phyloP scores from a whole-genome alignment of 441 rosid species.

The Bocquillonia castaneifolia region DNA sequence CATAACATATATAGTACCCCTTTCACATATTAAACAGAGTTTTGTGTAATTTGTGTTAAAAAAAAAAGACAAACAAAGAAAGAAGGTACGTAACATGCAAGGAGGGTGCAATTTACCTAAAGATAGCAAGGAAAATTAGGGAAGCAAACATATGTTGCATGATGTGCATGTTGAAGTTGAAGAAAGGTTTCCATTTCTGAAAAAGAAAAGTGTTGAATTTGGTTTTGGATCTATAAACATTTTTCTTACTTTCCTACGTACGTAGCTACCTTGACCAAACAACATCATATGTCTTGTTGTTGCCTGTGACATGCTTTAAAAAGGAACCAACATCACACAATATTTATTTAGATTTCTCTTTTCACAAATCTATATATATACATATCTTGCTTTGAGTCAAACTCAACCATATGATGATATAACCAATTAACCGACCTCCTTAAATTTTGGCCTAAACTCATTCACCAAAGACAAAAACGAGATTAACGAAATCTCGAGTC shows the following conservation, averaged over 20 bases:
- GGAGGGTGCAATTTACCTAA: no score
- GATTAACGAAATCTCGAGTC: neutral
- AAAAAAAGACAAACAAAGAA: no score
- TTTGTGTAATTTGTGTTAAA: no score
- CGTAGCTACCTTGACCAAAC: neutral
- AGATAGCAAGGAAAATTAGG: slow-evolving; percentile 1
- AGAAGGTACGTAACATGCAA: no score
- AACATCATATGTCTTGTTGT: slow-evolving; percentile 6
- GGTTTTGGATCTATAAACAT: neutral
- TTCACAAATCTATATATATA: neutral
- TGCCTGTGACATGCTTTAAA: slow-evolving; percentile 4
- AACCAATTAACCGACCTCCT: neutral
- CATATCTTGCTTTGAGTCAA: neutral
- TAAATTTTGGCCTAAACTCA: slow-evolving; percentile 3
- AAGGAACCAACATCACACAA: neutral
- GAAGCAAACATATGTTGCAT: neutral
- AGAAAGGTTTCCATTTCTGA: slow-evolving; percentile 5
- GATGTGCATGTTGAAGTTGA: neutral
- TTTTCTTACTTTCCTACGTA: neutral
- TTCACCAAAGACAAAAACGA: neutral
- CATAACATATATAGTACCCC: no score
- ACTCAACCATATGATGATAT: neutral
- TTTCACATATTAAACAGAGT: no score
- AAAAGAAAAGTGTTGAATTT: slow-evolving; percentile 2
- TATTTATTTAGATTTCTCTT: neutral